Evolutionary conservation across 2,329 filamentous ascomycete species (phyloP).

Genomic region (Sporothrix schenckii): DNA sequence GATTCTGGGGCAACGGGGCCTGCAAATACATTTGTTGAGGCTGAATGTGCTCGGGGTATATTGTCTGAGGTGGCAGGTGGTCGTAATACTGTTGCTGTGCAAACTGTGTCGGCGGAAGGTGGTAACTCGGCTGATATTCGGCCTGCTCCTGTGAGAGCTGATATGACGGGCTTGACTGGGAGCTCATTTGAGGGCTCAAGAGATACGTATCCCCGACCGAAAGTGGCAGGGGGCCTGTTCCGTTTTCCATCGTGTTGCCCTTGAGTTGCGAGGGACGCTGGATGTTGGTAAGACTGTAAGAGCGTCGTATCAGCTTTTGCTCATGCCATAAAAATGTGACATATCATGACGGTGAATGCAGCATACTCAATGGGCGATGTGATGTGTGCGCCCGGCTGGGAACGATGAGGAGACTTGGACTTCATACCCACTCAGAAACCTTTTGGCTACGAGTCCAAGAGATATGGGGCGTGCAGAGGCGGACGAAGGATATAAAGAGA

Average conservation of each 20-base stretch:
- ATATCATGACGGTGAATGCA: background rate
- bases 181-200: background rate
- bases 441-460: background rate
- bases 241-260: background rate
- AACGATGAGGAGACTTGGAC: background rate
- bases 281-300: background rate
- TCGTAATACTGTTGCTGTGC: background rate
- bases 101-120: background rate
- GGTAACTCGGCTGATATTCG: background rate
- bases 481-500: background rate
- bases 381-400: background rate
- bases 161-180: background rate
- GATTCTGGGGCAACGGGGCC: background rate
- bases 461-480: background rate
- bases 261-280: background rate
- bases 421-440: background rate
- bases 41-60: background rate
- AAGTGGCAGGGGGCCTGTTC: too few relatives aligned
- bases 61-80: background rate
- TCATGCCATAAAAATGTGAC: background rate
- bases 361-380: constrained; percentile 14
- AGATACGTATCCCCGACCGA: background rate
- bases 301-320: background rate
- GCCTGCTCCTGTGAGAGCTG: background rate
- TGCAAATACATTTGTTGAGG: background rate